These are phyloP conservation scores for Alternaria burnsii DNA, from an alignment of 2,329 filamentous ascomycete genomes.

Conservation along the genomic window DNA sequence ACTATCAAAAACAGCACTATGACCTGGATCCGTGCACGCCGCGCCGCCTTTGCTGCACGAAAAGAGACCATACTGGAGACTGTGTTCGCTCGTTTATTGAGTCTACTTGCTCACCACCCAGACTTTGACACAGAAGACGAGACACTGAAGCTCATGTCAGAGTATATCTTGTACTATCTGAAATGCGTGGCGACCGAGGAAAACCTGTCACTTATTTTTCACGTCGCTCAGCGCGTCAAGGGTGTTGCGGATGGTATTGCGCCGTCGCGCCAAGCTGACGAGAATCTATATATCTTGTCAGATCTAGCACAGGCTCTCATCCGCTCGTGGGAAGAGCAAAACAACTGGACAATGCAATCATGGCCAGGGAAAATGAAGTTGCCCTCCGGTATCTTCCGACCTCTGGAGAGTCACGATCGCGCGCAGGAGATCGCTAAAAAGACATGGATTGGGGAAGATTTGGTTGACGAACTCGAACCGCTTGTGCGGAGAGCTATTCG, in stretches of 20 bases:
- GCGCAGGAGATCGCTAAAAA: slow-evolving; percentile 88
- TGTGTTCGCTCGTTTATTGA: slow-evolving; percentile 82
- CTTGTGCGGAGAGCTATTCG: slow-evolving; percentile 76
- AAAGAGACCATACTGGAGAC: slow-evolving; percentile 75
- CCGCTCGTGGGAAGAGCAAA: slow-evolving; percentile 84
- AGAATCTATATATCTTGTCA: slow-evolving; percentile 84
- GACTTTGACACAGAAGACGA: slow-evolving; percentile 73
- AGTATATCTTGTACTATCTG: slow-evolving; percentile 91
- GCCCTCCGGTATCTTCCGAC: slow-evolving; percentile 78
- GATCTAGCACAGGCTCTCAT: slow-evolving; percentile 86
- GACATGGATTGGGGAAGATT: slow-evolving; percentile 79
- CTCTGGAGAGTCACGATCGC: slow-evolving; percentile 76
- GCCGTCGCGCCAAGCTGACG: slow-evolving; percentile 61
- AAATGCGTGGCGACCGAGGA: slow-evolving; percentile 82
- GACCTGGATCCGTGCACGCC: slow-evolving; percentile 88
- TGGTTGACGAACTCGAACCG: slow-evolving; percentile 78
- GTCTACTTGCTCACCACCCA: slow-evolving; percentile 90
- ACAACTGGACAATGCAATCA: slow-evolving; percentile 84
- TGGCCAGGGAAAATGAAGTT: slow-evolving; percentile 83
- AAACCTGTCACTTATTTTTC: slow-evolving; percentile 88
- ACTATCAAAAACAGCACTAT: slow-evolving; percentile 77
- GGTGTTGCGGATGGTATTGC: slow-evolving; percentile 83
- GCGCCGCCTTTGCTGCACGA: slow-evolving; percentile 67
- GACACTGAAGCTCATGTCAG: slow-evolving; percentile 81
- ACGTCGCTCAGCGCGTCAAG: slow-evolving; percentile 92